Conservation (phyloP, 768 basidiomycete genomes). For the Agrocybe praecox region DNA sequence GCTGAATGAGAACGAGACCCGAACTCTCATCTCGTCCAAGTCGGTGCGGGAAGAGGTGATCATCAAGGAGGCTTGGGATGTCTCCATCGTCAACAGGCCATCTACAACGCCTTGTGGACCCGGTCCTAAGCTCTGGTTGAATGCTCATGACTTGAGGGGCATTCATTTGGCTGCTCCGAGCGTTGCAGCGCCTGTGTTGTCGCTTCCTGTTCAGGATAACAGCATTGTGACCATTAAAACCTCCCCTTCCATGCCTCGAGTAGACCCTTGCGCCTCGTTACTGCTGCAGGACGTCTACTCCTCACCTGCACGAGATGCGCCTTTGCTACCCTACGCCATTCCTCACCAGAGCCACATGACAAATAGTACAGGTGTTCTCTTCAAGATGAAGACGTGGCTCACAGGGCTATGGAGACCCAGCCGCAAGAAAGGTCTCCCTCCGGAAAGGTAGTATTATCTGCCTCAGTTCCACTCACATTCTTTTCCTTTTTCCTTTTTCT, state of each 20-base stretch:
- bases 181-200: background rate
- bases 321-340: background rate
- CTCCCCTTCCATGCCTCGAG: background rate
- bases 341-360: constrained; percentile 5
- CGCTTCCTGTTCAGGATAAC: background rate
- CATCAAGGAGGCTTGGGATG: constrained; percentile 14
- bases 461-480: background rate
- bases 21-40: background rate
- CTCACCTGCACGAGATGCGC: background rate
- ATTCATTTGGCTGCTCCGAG: constrained; percentile 3
- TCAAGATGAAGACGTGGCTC: constrained; percentile 19
- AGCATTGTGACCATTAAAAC: no score
- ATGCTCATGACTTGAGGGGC: constrained; percentile 11
- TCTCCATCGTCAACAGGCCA: constrained; percentile 9
- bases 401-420: constrained; percentile 16
- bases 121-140: constrained; percentile 17
- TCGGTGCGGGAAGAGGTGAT: background rate
- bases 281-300: background rate
- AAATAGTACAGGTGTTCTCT: constrained; percentile 13
- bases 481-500: background rate
- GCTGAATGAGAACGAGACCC: background rate
- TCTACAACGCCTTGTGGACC: constrained; percentile 12
- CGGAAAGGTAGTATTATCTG: constrained; percentile 2
- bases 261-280: background rate
- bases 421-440: constrained; percentile 1